Base-by-base conservation (phyloP, 2,329 filamentous ascomycete species). In the Xylaria sp. region DNA sequence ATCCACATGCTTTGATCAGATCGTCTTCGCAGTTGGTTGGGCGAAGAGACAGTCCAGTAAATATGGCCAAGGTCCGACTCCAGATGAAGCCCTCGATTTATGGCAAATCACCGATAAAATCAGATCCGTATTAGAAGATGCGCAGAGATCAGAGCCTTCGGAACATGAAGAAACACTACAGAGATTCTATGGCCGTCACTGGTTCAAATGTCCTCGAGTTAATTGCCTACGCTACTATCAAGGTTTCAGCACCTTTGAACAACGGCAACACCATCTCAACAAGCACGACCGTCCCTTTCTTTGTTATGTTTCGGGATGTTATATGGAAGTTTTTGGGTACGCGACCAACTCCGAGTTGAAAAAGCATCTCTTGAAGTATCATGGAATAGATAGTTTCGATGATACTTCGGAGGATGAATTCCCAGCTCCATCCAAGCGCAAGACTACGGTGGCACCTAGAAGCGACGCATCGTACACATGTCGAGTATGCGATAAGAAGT, bases 161-260 rank as follows among this genome's bases (percentile, higher is more conserved):
- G n/a, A 63, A 54, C 3, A 6, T 15, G 20, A 79, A 71, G 75
- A 80, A 77, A 69, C 80, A 78, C 62, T 68, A 8, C 48, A 59
- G 34, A 57, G 39, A 7, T 73, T 65, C 20, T 73, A 73, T 23
- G 72, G 72, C 0, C 13, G 13, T 2, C 58, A 52, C 15, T 69
- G 63, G 67, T 74, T 74, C 51, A 74, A 74, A 46, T 73, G 73
- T 44, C 73, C 72, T 34, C 60, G 65, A 50, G 73, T 81, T 31
- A 82, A 78, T 15, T 83, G 81, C 69, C 74, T 75, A 44, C 78
- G 77, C 71, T 83, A 81, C 66, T 78, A 80, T 31, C 73, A 81
- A 57, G 81, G 82, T 0, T 83, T 83, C 69, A 69, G 61, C 3
- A 78, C 77, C 20, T 54, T 48, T 0, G 71, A 72, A 58, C 59